Base-by-base conservation (phyloP, 2,329 filamentous ascomycete genomes). In the Botryosphaeria agaves region DNA sequence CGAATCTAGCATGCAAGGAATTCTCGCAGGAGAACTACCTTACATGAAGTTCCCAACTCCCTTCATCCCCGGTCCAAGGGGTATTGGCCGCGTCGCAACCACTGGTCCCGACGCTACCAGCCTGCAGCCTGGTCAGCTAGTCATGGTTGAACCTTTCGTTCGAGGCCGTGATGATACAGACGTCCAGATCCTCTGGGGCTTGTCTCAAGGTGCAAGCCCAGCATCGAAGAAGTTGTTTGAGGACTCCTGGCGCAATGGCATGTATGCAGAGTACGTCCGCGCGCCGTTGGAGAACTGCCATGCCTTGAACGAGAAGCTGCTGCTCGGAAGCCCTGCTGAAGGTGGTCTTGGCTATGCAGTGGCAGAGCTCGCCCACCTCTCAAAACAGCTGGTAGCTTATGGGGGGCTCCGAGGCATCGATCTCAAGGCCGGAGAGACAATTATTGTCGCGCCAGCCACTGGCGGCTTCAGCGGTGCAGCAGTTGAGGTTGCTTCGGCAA, bases 11-110 rank as follows among this genome's bases (percentile, higher is more conserved):
- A 30, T 9, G 6, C 7, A 9, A 7, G 14, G 19, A 6, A 16
- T 20, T 9, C 17, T 19, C 12, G 16, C 7, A 8, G 28, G 28
- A 8, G 26, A 11, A 11, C 7, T 23, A 12, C 12, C 20, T 7
- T 12, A 7, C 7, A 12, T 23, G 20, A 12, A 7, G 0, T 49
- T 52, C 26, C 51, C 55, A 2, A 46, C 41, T 0, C 57, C 57
- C 0, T 30, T 57, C 8, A 42, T 52, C 1, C 40, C 42, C 2
- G 56, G 56, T 1, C 43, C 46, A 7, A 46, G 53, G 26, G 60
- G 56, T 5, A 51, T 53, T 18, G 59, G 59, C 11, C 49, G 51
- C 29, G 47, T 61, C 18, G 55, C 52, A 7, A 57, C 32, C 14
- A n/a, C 31, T 4, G 34, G 36, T 14, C 36, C 34, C 6, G 38